phyloP scores from a whole-genome alignment of 2,329 filamentous ascomycete genomes.

The Epichloe sibirici region DNA sequence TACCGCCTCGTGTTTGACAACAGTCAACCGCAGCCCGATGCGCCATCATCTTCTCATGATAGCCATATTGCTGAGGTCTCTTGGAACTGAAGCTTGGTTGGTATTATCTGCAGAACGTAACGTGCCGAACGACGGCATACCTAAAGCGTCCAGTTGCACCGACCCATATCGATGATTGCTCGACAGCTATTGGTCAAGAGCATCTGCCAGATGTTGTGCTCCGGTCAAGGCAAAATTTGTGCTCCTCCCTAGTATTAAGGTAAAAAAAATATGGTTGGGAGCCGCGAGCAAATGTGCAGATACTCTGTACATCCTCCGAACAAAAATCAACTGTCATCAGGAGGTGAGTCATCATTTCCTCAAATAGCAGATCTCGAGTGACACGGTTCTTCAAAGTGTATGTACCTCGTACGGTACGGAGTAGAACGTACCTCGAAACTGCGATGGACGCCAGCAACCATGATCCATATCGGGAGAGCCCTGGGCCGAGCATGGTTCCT shows the following conservation, averaged over 20 bases:
- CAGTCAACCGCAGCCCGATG: too few species aligned
- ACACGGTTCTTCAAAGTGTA: background rate
- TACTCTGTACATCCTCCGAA: too few species aligned
- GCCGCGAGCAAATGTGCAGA: background rate
- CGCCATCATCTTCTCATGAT: too few species aligned
- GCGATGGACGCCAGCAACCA: too few species aligned
- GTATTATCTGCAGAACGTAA: background rate
- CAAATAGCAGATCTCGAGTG: background rate
- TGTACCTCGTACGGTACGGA: too few species aligned
- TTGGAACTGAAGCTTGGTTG: background rate
- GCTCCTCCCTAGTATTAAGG: background rate
- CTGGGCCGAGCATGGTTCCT: background rate
- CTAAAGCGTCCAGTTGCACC: background rate
- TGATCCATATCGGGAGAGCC: too few species aligned
- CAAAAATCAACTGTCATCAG: background rate
- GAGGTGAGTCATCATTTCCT: background rate
- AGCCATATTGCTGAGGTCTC: too few species aligned
- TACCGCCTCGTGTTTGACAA: too few species aligned
- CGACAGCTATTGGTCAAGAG: background rate
- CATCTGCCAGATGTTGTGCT: conserved; percentile 1
- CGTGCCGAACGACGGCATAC: background rate
- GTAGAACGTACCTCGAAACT: too few species aligned
- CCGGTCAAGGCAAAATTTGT: background rate
- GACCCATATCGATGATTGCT: background rate
- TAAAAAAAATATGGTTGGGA: background rate